Base-by-base conservation (phyloP, 2,329 filamentous ascomycete genomes). In the Nemania sp. region DNA sequence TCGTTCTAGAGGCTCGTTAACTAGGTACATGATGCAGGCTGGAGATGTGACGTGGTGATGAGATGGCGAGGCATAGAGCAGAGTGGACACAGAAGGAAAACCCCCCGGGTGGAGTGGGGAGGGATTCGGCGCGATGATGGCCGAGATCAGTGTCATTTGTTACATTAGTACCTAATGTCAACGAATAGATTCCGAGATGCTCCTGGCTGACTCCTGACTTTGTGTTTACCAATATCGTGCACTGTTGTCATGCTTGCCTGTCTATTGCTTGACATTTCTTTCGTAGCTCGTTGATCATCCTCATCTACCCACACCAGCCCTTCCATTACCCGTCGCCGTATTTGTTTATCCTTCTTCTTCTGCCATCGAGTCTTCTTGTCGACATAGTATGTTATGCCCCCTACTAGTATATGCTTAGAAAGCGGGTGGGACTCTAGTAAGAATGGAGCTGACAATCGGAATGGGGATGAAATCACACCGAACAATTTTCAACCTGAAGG, bases 91-190 rank as follows among this genome's bases (percentile, higher is more conserved):
- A 17, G 3, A n/a, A 21, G 15, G 17, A 11, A 15, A 32, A 37
- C n/a, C n/a, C n/a, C n/a, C n/a, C n/a, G n/a, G n/a, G n/a, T 18
- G 32, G 47, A 47, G 17, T 34, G 35, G 12, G 15, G 39, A 37
- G 32, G 34, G 29, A 21, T 18, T 35, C 35, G 35, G 29, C 42
- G n/a, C 18, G 18, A 29, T 32, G 21, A 20, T 20, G 17, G 48
- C 29, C 17, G 51, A 52, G 40, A 57, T 40, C 9, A 43, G 5
- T 29, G 15, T 32, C 37, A 40, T 43, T 29, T 57, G 39, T 25
- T 45, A 17, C 47, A 57, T 53, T 34, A 37, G 12, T 39, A 4
- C n/a, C n/a, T n/a, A n/a, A 54, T 54, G 49, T 49, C 29, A 54
- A 29, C 49, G n/a, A 50, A 46, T 50, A 58, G 20, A 54, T 40